Conservation (phyloP, 176 grass and related monocot species). For the Oryza rufipogon region DNA sequence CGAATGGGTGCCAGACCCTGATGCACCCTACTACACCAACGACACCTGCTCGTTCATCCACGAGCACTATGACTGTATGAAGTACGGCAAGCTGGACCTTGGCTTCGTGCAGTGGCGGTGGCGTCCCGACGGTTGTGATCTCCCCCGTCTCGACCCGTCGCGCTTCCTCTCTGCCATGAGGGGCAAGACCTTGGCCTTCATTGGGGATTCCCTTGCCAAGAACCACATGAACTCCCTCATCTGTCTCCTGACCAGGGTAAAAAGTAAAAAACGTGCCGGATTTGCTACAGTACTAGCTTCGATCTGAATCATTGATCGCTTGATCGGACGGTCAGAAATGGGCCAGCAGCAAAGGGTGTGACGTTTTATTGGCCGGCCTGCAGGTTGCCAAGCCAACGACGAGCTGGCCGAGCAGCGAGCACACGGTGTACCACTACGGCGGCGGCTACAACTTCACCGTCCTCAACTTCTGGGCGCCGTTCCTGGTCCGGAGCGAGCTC, state of each 20-base stretch:
- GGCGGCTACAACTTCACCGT: constrained; percentile 49
- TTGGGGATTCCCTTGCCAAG: constrained; percentile 71
- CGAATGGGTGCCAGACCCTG: constrained; percentile 29
- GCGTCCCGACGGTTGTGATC: constrained; percentile 52
- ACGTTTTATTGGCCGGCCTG: not conserved
- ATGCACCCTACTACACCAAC: constrained; percentile 67
- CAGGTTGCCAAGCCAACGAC: constrained; percentile 15
- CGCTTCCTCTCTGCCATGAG: constrained; percentile 47
- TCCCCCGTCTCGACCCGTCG: constrained; percentile 50
- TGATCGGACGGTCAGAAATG: not conserved
- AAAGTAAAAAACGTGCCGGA: not conserved
- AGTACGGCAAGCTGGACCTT: constrained; percentile 62
- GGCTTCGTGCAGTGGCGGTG: constrained; percentile 61
- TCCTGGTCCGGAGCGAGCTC: constrained; percentile 44
- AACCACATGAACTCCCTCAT: constrained; percentile 75
- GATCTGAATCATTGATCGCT: not conserved
- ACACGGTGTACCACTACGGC: constrained; percentile 2
- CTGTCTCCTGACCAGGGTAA: constrained; percentile 61
- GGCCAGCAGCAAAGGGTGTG: not conserved
- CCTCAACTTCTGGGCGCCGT: constrained; percentile 54
- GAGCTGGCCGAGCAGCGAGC: constrained; percentile 22
- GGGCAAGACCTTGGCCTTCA: constrained; percentile 57
- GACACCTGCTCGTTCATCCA: constrained; percentile 57
- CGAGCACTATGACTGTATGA: constrained; percentile 72
- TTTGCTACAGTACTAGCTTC: not conserved